Base-by-base conservation (phyloP, 805 yeast species). In the Nakazawaea sp. region DNA sequence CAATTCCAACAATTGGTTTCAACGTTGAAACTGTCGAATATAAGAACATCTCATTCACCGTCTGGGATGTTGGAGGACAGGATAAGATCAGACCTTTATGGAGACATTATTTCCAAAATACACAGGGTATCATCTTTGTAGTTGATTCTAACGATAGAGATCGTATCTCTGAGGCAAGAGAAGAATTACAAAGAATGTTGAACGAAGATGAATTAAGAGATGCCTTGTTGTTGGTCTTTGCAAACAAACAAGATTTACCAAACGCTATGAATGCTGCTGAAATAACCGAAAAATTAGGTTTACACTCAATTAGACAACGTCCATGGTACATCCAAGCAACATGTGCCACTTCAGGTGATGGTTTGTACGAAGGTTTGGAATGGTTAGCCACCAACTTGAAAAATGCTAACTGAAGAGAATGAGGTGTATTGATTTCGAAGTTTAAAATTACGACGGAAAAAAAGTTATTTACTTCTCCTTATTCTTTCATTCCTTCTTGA, bases 1-100 rank as follows among this genome's bases (percentile, higher is more conserved):
- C 96, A 35, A 88, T 87, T 58, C 96, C 96, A 66, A 88, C 96
- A 50, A 87, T 88, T 64, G 96, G 97, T 57, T 88, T 88, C 80
- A 88, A 88, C 64, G 97, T 88, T 52, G 97, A 88, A 70, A 88
- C 96, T 45, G 96, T 88, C 56, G 96, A 88, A 72, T 87, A 88
- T 75, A 88, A 88, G 72, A 88, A 88, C 80, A 86, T 88, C 65
- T 82, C 95, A 30, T 88, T 88, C 71, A 87, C 96, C 43, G 96
- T 88, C 48, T 88, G 97, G 97, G 97, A 90, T 78, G 96, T 89
- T 53, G 97, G 97, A 83, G 97, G 97, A 78, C 97, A 90, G 74
- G 96, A 88, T 68, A 89, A 89, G 71, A 90, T 90, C 59, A 85
- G 97, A 72, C 96, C 97, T 43, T 73, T 90, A 66, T 90, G 97